Conservation (phyloP, 2,329 filamentous ascomycete species). For the Aureobasidium sp. region DNA sequence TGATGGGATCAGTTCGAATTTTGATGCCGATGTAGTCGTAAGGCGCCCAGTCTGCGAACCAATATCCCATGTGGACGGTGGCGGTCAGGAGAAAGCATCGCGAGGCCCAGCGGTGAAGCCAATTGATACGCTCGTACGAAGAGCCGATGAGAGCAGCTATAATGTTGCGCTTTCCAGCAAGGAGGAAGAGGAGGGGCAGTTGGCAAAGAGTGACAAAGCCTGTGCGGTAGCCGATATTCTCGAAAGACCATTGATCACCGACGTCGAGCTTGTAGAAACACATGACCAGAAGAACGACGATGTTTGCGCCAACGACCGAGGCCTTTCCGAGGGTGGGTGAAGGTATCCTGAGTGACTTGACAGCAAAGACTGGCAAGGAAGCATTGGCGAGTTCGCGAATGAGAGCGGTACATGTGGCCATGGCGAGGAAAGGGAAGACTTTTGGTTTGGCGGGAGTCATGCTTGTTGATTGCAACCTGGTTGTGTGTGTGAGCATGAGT, state of each 20-base stretch:
- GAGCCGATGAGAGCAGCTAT: conserved; percentile 54
- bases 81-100: conserved; percentile 60
- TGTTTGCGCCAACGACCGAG: conserved; percentile 36
- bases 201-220: conserved; percentile 46
- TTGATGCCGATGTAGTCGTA: conserved; percentile 52
- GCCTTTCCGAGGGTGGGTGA: conserved; percentile 31
- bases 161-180: conserved; percentile 48
- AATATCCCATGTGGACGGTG: conserved; percentile 61
- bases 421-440: conserved; percentile 36
- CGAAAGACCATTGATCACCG: conserved; percentile 41
- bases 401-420: conserved; percentile 47
- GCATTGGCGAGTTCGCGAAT: conserved; percentile 45
- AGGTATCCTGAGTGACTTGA: conserved; percentile 29
- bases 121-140: conserved; percentile 62
- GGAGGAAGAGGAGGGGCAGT: conserved; percentile 46
- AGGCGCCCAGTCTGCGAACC: conserved; percentile 54
- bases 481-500: not conserved
- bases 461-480: conserved; percentile 37
- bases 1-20: conserved; percentile 53
- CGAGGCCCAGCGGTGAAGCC: conserved; percentile 64
- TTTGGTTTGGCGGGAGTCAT: conserved; percentile 46
- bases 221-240: conserved; percentile 48
- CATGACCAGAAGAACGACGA: conserved; percentile 44
- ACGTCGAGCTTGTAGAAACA: conserved; percentile 49
- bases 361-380: conserved; percentile 29